Evolutionary conservation across 805 yeast genomes (phyloP), one percentile per base, ranked within the genome.

Genomic region (Metschnikowia noctiluminum): DNA sequence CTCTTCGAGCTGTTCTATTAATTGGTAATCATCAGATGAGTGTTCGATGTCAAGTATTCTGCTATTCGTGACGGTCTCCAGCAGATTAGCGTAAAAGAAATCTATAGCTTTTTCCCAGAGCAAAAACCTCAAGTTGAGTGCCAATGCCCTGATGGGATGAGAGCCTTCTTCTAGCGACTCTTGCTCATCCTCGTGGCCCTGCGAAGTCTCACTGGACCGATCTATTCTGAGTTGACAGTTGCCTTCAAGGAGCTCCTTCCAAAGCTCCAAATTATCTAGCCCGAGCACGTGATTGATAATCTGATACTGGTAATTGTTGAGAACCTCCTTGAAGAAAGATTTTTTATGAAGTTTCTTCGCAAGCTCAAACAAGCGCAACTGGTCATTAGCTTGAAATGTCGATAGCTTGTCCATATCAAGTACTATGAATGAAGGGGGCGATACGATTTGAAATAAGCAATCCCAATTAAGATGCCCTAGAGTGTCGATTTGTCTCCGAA

Each of bases 91-190:
- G 51, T 68, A 76, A 54, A 64, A 71, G 53, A 61, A 68, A 58
- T 81, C 85, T 9, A 82, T 73, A 16, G 85, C 90, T 60, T 79
- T 82, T 57, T 86, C 91, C 81, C 88, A 87, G 26, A 87, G 67
- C 11, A 85, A 74, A 55, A 84, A 85, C 53, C 92, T 70, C 21
- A 85, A 66, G 52, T 80, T 85, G 42, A 85, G 68, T 6, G 89
- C 84, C 38, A 86, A 54, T 42, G 63, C 48, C 37, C 61, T 61
- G 21, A 69, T 51, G 27, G 71, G 64, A 16, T 57, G 60, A 12
- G 53, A 28, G 53, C 64, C 82, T 68, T 62, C 85, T 69, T 78
- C 62, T 66, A 77, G 49, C 43, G 70, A 69, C 15, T 64, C 69
- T 13, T 63, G 51, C 12, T 50, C 46, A 7, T 53, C 50, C n/a